Evolutionary conservation across 2,329 filamentous ascomycete genomes (phyloP), one percentile per base, ranked within the genome.

Genomic region (Penicillium crustosum): DNA sequence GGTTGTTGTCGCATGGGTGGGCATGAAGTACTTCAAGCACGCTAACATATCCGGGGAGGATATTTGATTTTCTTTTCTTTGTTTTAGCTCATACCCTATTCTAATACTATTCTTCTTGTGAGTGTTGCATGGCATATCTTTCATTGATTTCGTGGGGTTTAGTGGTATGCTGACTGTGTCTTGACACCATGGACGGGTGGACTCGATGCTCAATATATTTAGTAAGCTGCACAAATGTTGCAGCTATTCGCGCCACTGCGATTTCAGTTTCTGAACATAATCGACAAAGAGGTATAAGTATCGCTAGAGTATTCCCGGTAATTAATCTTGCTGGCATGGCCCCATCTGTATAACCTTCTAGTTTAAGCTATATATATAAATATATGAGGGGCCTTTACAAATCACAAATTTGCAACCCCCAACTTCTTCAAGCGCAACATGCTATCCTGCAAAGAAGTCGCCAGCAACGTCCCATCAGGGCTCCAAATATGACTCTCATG

Each of bases 1-100:
- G 94, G 94, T 97, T 19, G 86, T 96, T 13, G 88, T 95, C 57
- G 94, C 95, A 12, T 99, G 94, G 94, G 89, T 97, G 49, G 94
- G 94, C 25, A 97, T 99, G 93, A 99, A 99, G 75, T 97, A 97
- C 75, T 99, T 99, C 72, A 87, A 93, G 66, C 94, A 99, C 80
- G 93, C 94, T 35, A 96, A 96, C 79, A 95, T 97, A 70, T 90
- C 82, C 45, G 82, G 81, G 21, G 83, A 85, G 38, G 83, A 85
- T 69, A 74, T 66, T 64, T 74, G 63, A 73, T 38, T 23, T 42
- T 25, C 1, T 21, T 48, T 29, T 29, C 19, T 44, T 51, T 47
- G 29, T 52, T 41, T 53, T 35, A 23, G 49, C 49, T 23, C 47
- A 43, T 29, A 50, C 43, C 17, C 27, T 58, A 12, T 49, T 45